These are phyloP conservation scores for Colletotrichum melonis DNA, from an alignment of 2,329 filamentous ascomycete species.

Conservation along the genomic window DNA sequence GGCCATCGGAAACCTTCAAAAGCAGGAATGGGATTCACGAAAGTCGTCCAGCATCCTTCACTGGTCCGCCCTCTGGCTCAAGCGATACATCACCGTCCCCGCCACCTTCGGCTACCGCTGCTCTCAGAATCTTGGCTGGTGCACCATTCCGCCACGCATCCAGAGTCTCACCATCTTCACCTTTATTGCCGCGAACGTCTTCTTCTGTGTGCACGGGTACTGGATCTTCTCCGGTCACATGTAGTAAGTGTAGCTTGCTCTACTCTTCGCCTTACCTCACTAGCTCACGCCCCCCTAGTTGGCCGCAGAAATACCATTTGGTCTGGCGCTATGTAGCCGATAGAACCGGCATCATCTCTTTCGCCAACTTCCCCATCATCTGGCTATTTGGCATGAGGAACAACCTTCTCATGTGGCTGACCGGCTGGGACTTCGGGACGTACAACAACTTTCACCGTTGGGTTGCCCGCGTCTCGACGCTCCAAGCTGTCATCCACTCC, in stretches of 20 bases:
- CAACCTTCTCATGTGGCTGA: conserved; percentile 73
- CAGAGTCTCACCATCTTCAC: conserved; percentile 52
- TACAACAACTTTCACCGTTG: conserved; percentile 77
- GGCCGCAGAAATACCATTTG: conserved; percentile 46
- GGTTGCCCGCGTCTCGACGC: conserved; percentile 70
- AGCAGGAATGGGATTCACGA: conserved; percentile 20
- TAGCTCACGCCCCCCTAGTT: conserved; percentile 42
- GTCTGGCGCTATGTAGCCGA: conserved; percentile 68
- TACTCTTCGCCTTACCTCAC: neutral
- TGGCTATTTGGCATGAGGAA: conserved; percentile 77
- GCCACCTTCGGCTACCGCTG: conserved; percentile 57
- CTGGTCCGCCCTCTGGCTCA: conserved; percentile 43
- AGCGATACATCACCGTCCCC: conserved; percentile 49
- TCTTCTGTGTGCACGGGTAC: conserved; percentile 51
- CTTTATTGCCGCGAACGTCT: conserved; percentile 53
- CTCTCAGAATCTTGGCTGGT: conserved; percentile 57
- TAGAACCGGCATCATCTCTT: conserved; percentile 72
- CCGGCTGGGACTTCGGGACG: conserved; percentile 75
- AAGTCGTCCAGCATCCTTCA: conserved; percentile 8
- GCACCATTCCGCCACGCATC: conserved; percentile 56
- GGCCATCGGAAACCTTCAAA: conserved; percentile 23
- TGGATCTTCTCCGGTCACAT: conserved; percentile 50
- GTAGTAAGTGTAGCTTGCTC: conserved; percentile 46
- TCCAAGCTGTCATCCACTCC: conserved; percentile 73
- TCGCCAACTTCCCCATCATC: conserved; percentile 71